Evolutionary conservation across 2,329 filamentous ascomycete genomes (phyloP).

Genomic region (Penicillium sp.): DNA sequence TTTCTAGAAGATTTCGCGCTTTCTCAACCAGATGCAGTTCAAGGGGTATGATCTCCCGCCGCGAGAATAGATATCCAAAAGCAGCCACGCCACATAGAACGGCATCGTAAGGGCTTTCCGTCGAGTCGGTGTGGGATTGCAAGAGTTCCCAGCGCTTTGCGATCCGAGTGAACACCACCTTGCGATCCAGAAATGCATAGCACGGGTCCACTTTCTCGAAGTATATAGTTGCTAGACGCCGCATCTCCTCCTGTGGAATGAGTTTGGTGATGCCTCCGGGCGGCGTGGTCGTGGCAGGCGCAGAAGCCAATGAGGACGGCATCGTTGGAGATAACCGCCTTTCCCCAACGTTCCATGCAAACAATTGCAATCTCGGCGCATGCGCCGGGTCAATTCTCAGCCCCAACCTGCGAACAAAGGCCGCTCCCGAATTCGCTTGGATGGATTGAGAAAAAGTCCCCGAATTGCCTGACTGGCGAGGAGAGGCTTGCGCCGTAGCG

Average conservation of each 20-base stretch:
- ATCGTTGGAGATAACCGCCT: conserved; percentile 18
- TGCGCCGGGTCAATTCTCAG: conserved; percentile 56
- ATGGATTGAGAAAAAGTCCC: conserved; percentile 38
- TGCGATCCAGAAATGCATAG: conserved; percentile 52
- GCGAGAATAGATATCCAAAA: conserved; percentile 55
- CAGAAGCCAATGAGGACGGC: conserved; percentile 13
- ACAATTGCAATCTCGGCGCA: conserved; percentile 56
- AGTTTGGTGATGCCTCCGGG: conserved; percentile 47
- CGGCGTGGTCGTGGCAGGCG: conserved; percentile 8
- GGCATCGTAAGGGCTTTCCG: conserved; percentile 45
- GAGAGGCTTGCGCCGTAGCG: conserved; percentile 10
- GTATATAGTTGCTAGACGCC: conserved; percentile 48
- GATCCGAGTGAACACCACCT: conserved; percentile 28
- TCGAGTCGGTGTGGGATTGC: conserved; percentile 15
- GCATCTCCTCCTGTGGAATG: conserved; percentile 52
- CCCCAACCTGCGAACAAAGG: conserved; percentile 56
- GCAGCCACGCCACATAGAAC: conserved; percentile 59
- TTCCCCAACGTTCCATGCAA: conserved; percentile 56
- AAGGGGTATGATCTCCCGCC: conserved; percentile 40
- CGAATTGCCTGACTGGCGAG: conserved; percentile 1
- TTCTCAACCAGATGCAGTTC: conserved; percentile 52
- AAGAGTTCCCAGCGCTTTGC: conserved; percentile 29
- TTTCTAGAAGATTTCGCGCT: conserved; percentile 51
- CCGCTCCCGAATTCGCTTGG: conserved; percentile 60
- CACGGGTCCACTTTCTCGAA: conserved; percentile 56